Evolutionary conservation across 2,329 filamentous ascomycete species (phyloP).

Genomic region (Exophiala xenobiotica): DNA sequence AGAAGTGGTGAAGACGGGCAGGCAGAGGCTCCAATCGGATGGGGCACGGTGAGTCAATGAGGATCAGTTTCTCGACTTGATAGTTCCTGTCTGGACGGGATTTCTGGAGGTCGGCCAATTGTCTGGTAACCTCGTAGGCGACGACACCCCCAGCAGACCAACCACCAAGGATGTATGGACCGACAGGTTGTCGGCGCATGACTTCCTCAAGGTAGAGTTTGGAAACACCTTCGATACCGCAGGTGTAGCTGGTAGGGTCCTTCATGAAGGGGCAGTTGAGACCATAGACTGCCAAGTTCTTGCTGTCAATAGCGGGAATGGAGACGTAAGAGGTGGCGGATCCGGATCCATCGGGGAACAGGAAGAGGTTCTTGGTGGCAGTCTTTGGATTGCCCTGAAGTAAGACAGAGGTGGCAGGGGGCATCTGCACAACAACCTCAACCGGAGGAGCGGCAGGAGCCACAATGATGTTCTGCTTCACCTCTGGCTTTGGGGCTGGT

Average conservation of each 20-base stretch:
- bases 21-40: constrained; percentile 68
- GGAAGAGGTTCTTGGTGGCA: constrained; percentile 42
- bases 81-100: constrained; percentile 31
- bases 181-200: constrained; percentile 36
- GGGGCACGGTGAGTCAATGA: constrained; percentile 65
- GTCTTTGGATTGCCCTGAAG: constrained; percentile 46
- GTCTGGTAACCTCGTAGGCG: constrained; percentile 38
- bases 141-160: constrained; percentile 41
- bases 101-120: constrained; percentile 29
- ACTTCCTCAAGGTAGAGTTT: constrained; percentile 34
- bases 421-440: constrained; percentile 32
- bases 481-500: constrained; percentile 27
- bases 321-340: constrained; percentile 48
- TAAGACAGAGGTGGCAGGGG: constrained; percentile 44
- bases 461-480: constrained; percentile 32
- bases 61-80: constrained; percentile 56
- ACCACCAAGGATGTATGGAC: constrained; percentile 41
- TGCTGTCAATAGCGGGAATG: constrained; percentile 41
- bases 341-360: constrained; percentile 49
- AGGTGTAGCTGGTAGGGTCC: constrained; percentile 32
- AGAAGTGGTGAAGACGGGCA: constrained; percentile 50
- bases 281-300: constrained; percentile 45
- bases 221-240: constrained; percentile 33
- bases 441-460: constrained; percentile 27
- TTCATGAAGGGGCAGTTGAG: constrained; percentile 48